phyloP scores from a whole-genome alignment of 768 basidiomycete species.

The Suillus spraguei region DNA sequence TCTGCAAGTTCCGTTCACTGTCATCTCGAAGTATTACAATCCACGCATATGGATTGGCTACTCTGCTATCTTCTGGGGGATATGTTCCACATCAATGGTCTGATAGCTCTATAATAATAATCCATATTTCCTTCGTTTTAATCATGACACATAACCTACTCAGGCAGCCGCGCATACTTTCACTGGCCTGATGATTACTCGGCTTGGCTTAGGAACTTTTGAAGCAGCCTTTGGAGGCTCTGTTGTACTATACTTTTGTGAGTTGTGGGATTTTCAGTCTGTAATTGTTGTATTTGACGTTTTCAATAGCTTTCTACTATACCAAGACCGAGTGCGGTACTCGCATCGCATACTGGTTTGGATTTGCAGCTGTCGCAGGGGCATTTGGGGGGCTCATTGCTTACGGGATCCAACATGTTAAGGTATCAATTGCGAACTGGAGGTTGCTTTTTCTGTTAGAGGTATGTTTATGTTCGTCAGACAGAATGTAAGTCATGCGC shows the following conservation, averaged over 20 bases:
- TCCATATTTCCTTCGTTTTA: background rate
- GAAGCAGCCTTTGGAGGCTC: conserved; percentile 37
- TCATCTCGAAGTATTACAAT: conserved; percentile 66
- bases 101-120: conserved; percentile 10
- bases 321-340: conserved; percentile 49
- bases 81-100: conserved; percentile 74
- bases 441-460: conserved; percentile 36
- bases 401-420: conserved; percentile 48
- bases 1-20: conserved; percentile 67
- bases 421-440: conserved; percentile 43
- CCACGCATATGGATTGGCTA: conserved; percentile 74
- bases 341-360: conserved; percentile 54
- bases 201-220: conserved; percentile 35
- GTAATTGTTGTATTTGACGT: background rate
- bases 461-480: conserved; percentile 14
- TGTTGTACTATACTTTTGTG: conserved; percentile 36
- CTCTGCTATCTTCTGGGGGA: conserved; percentile 72
- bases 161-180: conserved; percentile 32
- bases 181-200: conserved; percentile 29
- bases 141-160: background rate
- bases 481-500: background rate
- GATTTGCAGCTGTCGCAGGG: conserved; percentile 57
- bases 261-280: conserved; percentile 21
- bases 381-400: conserved; percentile 61
- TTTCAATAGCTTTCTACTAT: conserved; percentile 46